A percentile compares a stretch with the other conserved stretches of the same genome.
Conservation (phyloP, 306 rosid genomes). For the Cyamopsis tetragonoloba region DNA sequence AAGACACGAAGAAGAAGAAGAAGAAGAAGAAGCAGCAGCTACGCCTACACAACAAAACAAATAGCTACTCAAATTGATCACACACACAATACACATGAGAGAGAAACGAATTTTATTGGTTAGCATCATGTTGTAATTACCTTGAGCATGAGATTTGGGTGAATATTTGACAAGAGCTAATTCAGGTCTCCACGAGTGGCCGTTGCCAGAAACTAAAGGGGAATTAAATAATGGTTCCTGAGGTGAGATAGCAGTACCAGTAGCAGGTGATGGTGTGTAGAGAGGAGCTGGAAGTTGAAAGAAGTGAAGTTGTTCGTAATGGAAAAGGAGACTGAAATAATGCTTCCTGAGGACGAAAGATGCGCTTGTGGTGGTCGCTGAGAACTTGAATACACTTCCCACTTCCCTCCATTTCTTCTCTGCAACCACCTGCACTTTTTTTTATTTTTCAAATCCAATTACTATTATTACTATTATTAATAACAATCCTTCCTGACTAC, state of each 20-base stretch:
- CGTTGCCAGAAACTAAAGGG: conserved; percentile 45
- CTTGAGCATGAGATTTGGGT: conserved; percentile 48
- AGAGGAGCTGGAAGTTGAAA: conserved; percentile 63
- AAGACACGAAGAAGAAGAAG: conserved; percentile 17
- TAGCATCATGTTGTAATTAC: conserved; percentile 30
- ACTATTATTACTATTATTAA: too few species aligned
- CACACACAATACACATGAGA: neutral
- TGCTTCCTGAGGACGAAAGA: conserved; percentile 88
- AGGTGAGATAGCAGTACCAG: too few species aligned
- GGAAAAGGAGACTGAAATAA: conserved; percentile 72
- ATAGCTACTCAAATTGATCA: neutral
- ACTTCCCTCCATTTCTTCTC: conserved; percentile 99
- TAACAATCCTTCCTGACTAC: too few species aligned
- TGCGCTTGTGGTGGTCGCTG: conserved; percentile 91
- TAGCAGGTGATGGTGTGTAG: conserved; percentile 56
- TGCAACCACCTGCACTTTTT: conserved; percentile 59
- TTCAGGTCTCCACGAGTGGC: conserved; percentile 59
- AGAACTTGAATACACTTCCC: conserved; percentile 71
- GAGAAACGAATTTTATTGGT: neutral
- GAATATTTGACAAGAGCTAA: conserved; percentile 73
- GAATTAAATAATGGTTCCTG: too few species aligned
- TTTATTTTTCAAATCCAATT: too few species aligned
- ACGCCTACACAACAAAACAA: neutral
- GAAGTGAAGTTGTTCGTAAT: conserved; percentile 85
- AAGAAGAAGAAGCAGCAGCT: too few species aligned